Percentiles rank a stretch among this genome's conserved stretches.
phyloP scores from a whole-genome alignment of 2,329 filamentous ascomycete species.

The Hymenoscyphus salicellus region DNA sequence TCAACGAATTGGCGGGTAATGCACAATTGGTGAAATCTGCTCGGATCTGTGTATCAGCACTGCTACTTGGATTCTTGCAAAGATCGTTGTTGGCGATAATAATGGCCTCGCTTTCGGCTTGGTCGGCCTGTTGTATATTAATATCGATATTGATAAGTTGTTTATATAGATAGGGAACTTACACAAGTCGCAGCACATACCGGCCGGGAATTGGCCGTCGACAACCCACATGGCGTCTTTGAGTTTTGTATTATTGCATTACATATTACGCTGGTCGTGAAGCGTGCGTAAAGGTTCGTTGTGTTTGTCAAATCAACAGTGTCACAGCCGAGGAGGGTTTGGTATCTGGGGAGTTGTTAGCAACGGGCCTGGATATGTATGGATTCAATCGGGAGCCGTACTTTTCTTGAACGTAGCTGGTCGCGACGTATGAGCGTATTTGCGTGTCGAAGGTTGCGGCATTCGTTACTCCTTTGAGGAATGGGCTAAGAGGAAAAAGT shows the following conservation, averaged over 20 bases:
- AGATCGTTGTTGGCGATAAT: constrained; percentile 71
- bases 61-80: constrained; percentile 63
- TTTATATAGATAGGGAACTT: constrained; percentile 38
- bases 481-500: constrained; percentile 58
- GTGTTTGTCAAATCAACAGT: constrained; percentile 75
- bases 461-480: constrained; percentile 77
- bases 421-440: constrained; percentile 69
- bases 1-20: constrained; percentile 75
- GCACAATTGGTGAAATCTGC: constrained; percentile 91
- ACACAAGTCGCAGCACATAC: constrained; percentile 89
- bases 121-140: constrained; percentile 60
- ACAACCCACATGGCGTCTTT: constrained; percentile 63
- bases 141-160: constrained; percentile 24
- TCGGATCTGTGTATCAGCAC: constrained; percentile 74
- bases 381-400: constrained; percentile 44
- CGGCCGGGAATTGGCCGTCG: constrained; percentile 62
- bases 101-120: constrained; percentile 82
- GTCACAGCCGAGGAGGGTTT: constrained; percentile 74
- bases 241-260: constrained; percentile 94
- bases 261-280: constrained; percentile 87
- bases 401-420: constrained; percentile 74
- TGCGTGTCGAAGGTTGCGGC: constrained; percentile 73
- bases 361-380: constrained; percentile 13
- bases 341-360: constrained; percentile 61
- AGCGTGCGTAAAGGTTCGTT: constrained; percentile 83